Percentiles rank a stretch among this genome's conserved stretches.
These are phyloP conservation scores for Candolleomyces aberdarensis DNA, from an alignment of 768 basidiomycete genomes.

Conservation along the genomic window DNA sequence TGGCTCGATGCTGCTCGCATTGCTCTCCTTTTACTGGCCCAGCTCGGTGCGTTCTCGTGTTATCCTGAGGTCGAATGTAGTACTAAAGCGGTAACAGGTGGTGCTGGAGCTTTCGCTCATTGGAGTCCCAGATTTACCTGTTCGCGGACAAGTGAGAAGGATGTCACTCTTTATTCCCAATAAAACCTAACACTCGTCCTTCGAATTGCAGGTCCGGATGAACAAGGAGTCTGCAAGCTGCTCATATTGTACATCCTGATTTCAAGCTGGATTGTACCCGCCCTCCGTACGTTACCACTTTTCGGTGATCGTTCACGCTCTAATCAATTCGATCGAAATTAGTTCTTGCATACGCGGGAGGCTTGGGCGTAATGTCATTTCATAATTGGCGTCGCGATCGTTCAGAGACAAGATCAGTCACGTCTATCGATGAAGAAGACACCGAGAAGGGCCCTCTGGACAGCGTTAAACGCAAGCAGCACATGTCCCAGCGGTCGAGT, in stretches of 20 bases:
- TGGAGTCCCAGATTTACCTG: conserved; percentile 21
- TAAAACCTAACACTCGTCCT: no score
- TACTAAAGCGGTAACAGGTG: conserved; percentile 6
- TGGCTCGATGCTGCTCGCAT: conserved; percentile 31
- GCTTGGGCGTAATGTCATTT: conserved; percentile 36
- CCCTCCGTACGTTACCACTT: conserved; percentile 16
- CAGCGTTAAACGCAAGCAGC: neutral
- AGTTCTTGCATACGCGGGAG: conserved; percentile 45
- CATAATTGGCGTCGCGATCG: conserved; percentile 18
- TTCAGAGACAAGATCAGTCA: neutral
- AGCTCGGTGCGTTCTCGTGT: conserved; percentile 11
- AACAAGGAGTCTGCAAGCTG: conserved; percentile 19
- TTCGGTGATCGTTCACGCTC: neutral
- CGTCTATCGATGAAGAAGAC: no score
- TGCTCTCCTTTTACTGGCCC: conserved; percentile 19
- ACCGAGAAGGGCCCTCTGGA: no score
- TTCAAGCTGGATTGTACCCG: conserved; percentile 24
- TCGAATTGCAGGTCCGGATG: conserved; percentile 12
- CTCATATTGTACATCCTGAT: conserved; percentile 19
- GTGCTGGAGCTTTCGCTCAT: conserved; percentile 21
- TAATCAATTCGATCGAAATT: neutral
- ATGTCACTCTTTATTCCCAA: no score
- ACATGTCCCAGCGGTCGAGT: neutral
- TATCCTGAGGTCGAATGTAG: neutral
- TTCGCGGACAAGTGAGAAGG: conserved; percentile 15